phyloP scores from a whole-genome alignment of 192 early-diverging fungal genomes.

The Entomortierella lignicola region DNA sequence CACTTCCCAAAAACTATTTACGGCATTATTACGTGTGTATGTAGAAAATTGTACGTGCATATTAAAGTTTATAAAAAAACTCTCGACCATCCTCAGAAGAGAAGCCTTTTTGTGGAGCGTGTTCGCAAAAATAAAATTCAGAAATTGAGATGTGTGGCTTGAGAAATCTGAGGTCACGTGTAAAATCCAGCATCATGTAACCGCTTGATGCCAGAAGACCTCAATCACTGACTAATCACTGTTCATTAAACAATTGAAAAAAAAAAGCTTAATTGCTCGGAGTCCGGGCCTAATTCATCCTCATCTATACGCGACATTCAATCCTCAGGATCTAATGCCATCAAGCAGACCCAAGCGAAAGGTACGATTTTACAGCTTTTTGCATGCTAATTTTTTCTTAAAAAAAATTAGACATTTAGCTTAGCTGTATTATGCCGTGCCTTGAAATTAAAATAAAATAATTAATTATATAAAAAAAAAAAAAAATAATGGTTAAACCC shows the following conservation, averaged over 20 bases:
- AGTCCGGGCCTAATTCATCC: conserved; percentile 21
- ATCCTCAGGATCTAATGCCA: conserved; percentile 44
- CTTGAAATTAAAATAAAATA: too few species aligned
- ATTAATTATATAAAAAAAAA: background rate
- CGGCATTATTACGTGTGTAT: too few species aligned
- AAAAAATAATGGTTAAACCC: background rate
- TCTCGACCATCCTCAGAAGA: too few species aligned
- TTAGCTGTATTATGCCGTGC: too few species aligned
- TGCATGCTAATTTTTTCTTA: background rate
- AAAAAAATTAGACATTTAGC: too few species aligned
- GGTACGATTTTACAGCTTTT: conserved; percentile 7
- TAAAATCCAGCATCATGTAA: background rate
- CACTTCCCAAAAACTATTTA: too few species aligned
- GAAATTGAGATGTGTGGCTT: background rate
- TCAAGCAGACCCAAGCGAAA: conserved; percentile 50
- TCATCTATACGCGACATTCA: conserved; percentile 25
- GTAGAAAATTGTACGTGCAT: too few species aligned
- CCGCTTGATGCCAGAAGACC: background rate
- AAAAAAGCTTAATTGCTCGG: background rate
- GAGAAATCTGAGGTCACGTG: background rate
- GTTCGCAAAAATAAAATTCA: too few species aligned
- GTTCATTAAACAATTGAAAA: conserved; percentile 6
- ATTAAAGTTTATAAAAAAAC: too few species aligned
- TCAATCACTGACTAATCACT: background rate
- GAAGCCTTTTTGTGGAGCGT: too few species aligned